A percentile compares a stretch with the other conserved stretches of the same genome.
Evolutionary conservation across 768 basidiomycete genomes (phyloP).

Genomic region (Leucosporidium scottii): DNA sequence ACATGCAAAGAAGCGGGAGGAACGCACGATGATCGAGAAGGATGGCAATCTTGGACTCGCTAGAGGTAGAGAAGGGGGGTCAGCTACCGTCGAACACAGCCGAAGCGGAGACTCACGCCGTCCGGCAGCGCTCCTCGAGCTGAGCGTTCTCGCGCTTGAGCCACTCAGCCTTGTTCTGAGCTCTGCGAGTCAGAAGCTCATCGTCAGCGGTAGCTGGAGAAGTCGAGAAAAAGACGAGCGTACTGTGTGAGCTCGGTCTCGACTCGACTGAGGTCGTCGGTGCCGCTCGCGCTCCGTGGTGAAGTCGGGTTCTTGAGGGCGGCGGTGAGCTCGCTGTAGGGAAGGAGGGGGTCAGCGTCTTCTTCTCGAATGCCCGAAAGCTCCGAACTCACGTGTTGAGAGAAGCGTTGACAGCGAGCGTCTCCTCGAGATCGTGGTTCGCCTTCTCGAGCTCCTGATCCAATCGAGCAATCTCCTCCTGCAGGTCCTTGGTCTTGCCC

Average conservation of each 20-base stretch:
- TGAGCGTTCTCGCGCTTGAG: constrained; percentile 71
- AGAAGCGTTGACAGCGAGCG: constrained; percentile 44
- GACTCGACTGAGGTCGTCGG: constrained; percentile 15
- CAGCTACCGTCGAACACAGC: no score
- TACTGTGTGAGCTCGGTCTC: constrained; percentile 28
- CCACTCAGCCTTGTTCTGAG: constrained; percentile 53
- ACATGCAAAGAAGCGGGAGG: no score
- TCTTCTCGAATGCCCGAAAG: background rate
- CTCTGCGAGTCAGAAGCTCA: constrained; percentile 2
- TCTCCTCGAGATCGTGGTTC: constrained; percentile 69
- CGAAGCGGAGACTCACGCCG: constrained; percentile 12
- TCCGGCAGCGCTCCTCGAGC: constrained; percentile 31
- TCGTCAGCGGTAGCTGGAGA: no score
- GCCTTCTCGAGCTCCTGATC: constrained; percentile 65
- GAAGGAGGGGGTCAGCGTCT: background rate
- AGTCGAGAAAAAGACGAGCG: no score
- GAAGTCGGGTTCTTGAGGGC: constrained; percentile 23
- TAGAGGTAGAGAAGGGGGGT: background rate
- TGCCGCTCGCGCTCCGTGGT: background rate
- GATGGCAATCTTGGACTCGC: constrained; percentile 62
- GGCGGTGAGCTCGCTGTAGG: constrained; percentile 11
- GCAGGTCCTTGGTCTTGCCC: constrained; percentile 67
- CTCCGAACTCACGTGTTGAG: constrained; percentile 25
- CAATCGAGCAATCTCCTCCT: constrained; percentile 70
- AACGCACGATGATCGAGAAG: constrained; percentile 56